Percentiles rank a stretch among this genome's conserved stretches.
Evolutionary conservation across 495 filamentous ascomycete genomes (phyloP).

Genomic region (Lindgomyces ingoldianus): DNA sequence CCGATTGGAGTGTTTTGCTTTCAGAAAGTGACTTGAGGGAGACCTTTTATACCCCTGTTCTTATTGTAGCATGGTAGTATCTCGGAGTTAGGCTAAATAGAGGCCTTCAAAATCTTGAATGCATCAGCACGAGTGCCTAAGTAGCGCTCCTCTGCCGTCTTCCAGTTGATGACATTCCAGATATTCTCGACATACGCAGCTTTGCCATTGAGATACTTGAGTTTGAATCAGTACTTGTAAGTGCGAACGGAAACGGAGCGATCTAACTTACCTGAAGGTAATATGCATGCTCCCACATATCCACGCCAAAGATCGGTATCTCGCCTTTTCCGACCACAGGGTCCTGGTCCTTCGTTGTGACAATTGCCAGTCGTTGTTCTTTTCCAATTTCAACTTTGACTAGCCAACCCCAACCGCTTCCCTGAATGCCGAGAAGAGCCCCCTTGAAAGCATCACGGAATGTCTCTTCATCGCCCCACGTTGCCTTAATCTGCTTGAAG

Average conservation of each 20-base stretch:
- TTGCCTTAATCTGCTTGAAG: constrained; percentile 36
- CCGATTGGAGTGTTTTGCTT: no score
- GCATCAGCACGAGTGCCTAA: constrained; percentile 35
- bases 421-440: constrained; percentile 44
- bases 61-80: no score
- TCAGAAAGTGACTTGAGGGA: no score
- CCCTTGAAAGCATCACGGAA: constrained; percentile 45
- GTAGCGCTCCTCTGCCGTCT: constrained; percentile 40
- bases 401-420: constrained; percentile 49
- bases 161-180: constrained; percentile 46
- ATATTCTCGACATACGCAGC: constrained; percentile 45
- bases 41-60: no score
- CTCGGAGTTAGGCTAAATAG: no score
- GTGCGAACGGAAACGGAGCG: not conserved
- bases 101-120: constrained; percentile 38
- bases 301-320: constrained; percentile 45
- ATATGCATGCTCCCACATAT: constrained; percentile 51
- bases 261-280: constrained; percentile 42
- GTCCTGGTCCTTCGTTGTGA: constrained; percentile 48
- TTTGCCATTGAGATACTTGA: constrained; percentile 45
- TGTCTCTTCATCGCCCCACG: constrained; percentile 40
- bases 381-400: constrained; percentile 33
- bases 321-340: constrained; percentile 40
- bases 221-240: not conserved
- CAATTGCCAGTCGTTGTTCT: constrained; percentile 39